Evolutionary conservation across 805 yeast genomes (phyloP).

Genomic region (Osmozyma mogii): DNA sequence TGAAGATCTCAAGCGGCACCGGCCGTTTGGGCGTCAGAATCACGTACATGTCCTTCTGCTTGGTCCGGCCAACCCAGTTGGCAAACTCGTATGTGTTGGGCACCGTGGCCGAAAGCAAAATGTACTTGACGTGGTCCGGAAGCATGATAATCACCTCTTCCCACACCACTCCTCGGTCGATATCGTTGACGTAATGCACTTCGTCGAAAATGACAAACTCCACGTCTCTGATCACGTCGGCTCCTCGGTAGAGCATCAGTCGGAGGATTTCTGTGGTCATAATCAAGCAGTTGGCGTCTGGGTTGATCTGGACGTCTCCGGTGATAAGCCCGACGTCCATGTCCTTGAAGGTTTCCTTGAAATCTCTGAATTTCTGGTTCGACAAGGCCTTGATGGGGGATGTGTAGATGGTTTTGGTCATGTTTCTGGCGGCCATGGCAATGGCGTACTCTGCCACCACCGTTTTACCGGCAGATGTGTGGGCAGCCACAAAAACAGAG

Average conservation of each 20-base stretch:
- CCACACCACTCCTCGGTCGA: constrained; percentile 98
- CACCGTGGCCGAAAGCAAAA: constrained; percentile 90
- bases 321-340: constrained; percentile 90
- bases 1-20: constrained; percentile 80
- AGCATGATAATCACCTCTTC: constrained; percentile 97
- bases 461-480: constrained; percentile 97
- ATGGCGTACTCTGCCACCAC: constrained; percentile 98
- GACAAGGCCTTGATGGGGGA: constrained; percentile 91
- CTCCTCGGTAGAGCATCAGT: constrained; percentile 93
- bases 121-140: constrained; percentile 92
- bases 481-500: constrained; percentile 98
- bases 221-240: constrained; percentile 92
- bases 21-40: constrained; percentile 96
- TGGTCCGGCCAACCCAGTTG: constrained; percentile 96
- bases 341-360: constrained; percentile 69
- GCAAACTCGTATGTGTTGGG: constrained; percentile 99
- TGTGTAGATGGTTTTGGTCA: constrained; percentile 95
- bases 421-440: constrained; percentile 90
- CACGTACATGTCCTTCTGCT: constrained; percentile 91
- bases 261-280: constrained; percentile 97
- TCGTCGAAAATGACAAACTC: constrained; percentile 97
- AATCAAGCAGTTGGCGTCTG: constrained; percentile 91
- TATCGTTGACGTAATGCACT: constrained; percentile 95
- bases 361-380: constrained; percentile 85
- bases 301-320: constrained; percentile 96